These are phyloP conservation scores for Cicer bijugum DNA, from an alignment of 306 rosid species.

Conservation along the genomic window DNA sequence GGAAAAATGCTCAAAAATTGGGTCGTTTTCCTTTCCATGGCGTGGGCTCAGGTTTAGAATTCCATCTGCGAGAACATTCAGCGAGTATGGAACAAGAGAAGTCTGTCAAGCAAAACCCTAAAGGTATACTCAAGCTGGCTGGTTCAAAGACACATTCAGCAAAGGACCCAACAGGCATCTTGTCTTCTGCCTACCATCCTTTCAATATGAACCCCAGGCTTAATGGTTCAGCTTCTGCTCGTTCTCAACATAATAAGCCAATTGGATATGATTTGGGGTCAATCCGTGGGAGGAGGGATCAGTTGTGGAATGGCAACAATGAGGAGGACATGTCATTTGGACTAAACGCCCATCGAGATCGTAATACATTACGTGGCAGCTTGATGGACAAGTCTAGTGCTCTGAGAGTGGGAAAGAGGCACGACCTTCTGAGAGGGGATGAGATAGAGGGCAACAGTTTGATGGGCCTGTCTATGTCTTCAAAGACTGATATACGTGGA, in stretches of 20 bases:
- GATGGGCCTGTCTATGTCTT: constrained; percentile 60
- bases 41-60: constrained; percentile 55
- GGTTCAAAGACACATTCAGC: constrained; percentile 59
- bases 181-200: constrained; percentile 59
- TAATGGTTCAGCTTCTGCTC: constrained; percentile 60
- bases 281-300: constrained; percentile 62
- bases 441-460: constrained; percentile 56
- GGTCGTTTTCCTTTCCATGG: constrained; percentile 57
- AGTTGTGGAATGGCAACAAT: constrained; percentile 54
- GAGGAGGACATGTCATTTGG: constrained; percentile 66
- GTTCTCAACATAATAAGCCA: constrained; percentile 57
- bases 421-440: constrained; percentile 58
- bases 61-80: constrained; percentile 53
- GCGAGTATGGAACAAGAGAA: constrained; percentile 54
- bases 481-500: constrained; percentile 62
- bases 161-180: constrained; percentile 53
- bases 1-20: constrained; percentile 55
- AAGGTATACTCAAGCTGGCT: constrained; percentile 76
- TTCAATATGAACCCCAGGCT: constrained; percentile 62
- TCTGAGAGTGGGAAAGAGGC: constrained; percentile 69
- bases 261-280: constrained; percentile 61
- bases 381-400: constrained; percentile 61
- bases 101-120: constrained; percentile 71
- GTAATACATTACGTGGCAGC: constrained; percentile 46
- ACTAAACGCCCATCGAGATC: constrained; percentile 55